Evolutionary conservation across 2,329 filamentous ascomycete genomes (phyloP).

Genomic region (Exophiala aquamarina): DNA sequence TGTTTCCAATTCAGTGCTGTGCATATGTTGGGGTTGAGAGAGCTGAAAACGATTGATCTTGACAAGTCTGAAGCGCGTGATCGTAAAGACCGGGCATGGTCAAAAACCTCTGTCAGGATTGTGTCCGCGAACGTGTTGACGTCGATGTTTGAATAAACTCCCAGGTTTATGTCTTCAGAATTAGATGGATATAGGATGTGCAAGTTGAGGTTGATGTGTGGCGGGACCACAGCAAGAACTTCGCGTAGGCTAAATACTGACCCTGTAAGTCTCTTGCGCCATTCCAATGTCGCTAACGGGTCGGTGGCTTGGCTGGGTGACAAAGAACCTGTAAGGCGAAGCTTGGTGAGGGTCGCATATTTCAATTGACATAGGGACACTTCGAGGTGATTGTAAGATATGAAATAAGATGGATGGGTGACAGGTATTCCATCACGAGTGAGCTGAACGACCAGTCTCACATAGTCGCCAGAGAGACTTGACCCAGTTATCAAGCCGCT

Average conservation of each 20-base stretch:
- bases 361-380: conserved; percentile 79
- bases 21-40: conserved; percentile 86
- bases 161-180: conserved; percentile 68
- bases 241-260: conserved; percentile 80
- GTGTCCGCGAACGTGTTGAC: conserved; percentile 85
- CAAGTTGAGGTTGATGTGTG: conserved; percentile 84
- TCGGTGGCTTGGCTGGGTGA: conserved; percentile 39
- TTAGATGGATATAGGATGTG: conserved; percentile 82
- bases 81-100: conserved; percentile 74
- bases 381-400: conserved; percentile 72
- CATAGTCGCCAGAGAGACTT: conserved; percentile 92
- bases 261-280: conserved; percentile 68
- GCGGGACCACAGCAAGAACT: conserved; percentile 71
- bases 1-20: conserved; percentile 99
- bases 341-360: conserved; percentile 45
- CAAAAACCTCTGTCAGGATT: conserved; percentile 82
- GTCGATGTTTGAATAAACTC: conserved; percentile 73
- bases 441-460: conserved; percentile 86
- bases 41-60: conserved; percentile 89
- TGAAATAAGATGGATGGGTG: conserved; percentile 81
- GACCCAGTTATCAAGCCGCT: conserved; percentile 91
- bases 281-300: conserved; percentile 20
- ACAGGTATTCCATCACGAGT: conserved; percentile 86
- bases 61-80: conserved; percentile 69
- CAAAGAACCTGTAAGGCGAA: conserved; percentile 38